Evolutionary conservation across 768 basidiomycete genomes (phyloP).

Genomic region (Xerocomus spinulosus): DNA sequence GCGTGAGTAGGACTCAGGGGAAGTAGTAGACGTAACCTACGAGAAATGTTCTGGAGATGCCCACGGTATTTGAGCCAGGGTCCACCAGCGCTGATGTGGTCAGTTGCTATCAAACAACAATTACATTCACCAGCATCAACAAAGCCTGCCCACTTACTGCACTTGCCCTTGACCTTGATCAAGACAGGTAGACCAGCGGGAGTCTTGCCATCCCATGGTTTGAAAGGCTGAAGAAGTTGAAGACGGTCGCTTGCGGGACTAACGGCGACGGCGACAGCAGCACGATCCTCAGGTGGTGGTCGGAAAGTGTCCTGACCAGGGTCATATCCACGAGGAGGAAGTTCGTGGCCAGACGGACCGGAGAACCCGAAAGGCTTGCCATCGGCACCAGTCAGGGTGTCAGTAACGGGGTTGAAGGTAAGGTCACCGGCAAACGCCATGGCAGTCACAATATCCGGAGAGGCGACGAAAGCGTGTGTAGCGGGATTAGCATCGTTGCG

Average conservation of each 20-base stretch:
- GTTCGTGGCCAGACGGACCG: constrained; percentile 86
- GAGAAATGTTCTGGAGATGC: constrained; percentile 96
- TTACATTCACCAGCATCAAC: not conserved
- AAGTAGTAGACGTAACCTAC: constrained; percentile 38
- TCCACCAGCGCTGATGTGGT: constrained; percentile 95
- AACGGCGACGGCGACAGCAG: constrained; percentile 81
- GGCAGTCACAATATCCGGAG: constrained; percentile 93
- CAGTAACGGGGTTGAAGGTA: constrained; percentile 94
- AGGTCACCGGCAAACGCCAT: constrained; percentile 93
- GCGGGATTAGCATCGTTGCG: constrained; percentile 99
- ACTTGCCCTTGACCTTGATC: constrained; percentile 99
- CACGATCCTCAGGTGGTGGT: constrained; percentile 82
- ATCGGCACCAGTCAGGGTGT: constrained; percentile 80
- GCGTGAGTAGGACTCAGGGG: constrained; percentile 4
- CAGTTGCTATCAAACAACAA: constrained; percentile 52
- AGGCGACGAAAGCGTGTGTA: constrained; percentile 94
- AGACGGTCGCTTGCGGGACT: constrained; percentile 83
- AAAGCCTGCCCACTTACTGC: constrained; percentile 58
- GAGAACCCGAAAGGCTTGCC: constrained; percentile 98
- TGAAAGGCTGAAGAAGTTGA: constrained; percentile 85
- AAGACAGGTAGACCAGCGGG: constrained; percentile 84
- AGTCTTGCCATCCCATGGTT: constrained; percentile 90
- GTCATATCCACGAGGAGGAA: constrained; percentile 94
- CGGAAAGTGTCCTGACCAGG: constrained; percentile 97
- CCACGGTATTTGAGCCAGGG: constrained; percentile 99